phyloP scores from a whole-genome alignment of 305 asterid species.

The Rubia balearica region DNA sequence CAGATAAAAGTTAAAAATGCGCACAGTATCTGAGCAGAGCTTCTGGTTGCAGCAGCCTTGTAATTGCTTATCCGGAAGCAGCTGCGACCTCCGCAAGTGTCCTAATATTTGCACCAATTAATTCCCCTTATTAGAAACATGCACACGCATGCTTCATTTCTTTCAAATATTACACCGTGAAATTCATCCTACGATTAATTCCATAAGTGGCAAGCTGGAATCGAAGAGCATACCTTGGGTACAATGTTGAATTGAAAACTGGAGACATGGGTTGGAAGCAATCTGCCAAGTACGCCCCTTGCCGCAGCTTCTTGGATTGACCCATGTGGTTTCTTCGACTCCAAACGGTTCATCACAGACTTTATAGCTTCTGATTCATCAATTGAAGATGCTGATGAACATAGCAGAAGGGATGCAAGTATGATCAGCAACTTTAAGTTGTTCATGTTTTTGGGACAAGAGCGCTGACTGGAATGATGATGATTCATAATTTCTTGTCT shows the following conservation, averaged over 20 bases:
- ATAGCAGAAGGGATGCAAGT: slow-evolving; percentile 13
- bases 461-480: not conserved
- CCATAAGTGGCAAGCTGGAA: slow-evolving; percentile 7
- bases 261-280: slow-evolving; percentile 73
- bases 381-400: slow-evolving; percentile 24
- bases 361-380: slow-evolving; percentile 46
- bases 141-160: no score
- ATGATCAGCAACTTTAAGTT: not conserved
- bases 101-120: slow-evolving; percentile 36
- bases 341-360: slow-evolving; percentile 45
- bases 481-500: not conserved
- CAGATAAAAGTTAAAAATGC: slow-evolving; percentile 12
- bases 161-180: not conserved
- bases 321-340: slow-evolving; percentile 39
- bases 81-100: slow-evolving; percentile 62
- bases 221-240: slow-evolving; percentile 40
- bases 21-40: slow-evolving; percentile 73
- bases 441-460: not conserved
- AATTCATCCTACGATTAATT: not conserved
- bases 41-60: slow-evolving; percentile 41
- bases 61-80: slow-evolving; percentile 70
- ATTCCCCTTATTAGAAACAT: not conserved
- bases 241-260: slow-evolving; percentile 53
- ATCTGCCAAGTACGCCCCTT: slow-evolving; percentile 61
- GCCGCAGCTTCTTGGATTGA: slow-evolving; percentile 75